A percentile compares a stretch with the other conserved stretches of the same genome.
Evolutionary conservation across 1,284 basidiomycete genomes (phyloP).

Genomic region (Leccinum subspadiceum): DNA sequence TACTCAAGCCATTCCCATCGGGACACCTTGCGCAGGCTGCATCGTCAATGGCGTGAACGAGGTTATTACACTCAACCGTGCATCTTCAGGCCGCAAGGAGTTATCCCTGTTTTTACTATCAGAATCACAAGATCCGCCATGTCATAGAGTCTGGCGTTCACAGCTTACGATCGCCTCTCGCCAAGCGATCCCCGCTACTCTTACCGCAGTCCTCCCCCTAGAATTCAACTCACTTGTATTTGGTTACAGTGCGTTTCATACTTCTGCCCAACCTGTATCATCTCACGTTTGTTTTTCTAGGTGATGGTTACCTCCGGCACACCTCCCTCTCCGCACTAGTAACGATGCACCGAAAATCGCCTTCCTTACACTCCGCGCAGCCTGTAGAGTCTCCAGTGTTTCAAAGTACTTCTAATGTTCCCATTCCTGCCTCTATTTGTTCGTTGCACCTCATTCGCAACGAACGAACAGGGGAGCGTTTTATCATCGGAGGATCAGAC

Average conservation of each 20-base stretch:
- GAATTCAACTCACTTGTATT: slow-evolving; percentile 55
- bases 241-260: slow-evolving; percentile 54
- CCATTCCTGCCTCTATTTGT: slow-evolving; percentile 49
- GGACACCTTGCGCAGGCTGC: slow-evolving; percentile 2
- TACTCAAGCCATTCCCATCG: slow-evolving; percentile 11
- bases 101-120: slow-evolving; percentile 15
- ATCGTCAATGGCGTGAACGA: slow-evolving; percentile 12
- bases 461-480: slow-evolving; percentile 52
- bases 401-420: slow-evolving; percentile 40
- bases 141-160: slow-evolving; percentile 23
- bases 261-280: not conserved
- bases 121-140: slow-evolving; percentile 10
- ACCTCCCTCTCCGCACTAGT: slow-evolving; percentile 40
- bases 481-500: slow-evolving; percentile 68
- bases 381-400: slow-evolving; percentile 14
- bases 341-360: not conserved
- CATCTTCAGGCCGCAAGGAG: slow-evolving; percentile 22
- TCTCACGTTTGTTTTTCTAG: slow-evolving; percentile 38
- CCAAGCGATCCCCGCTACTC: slow-evolving; percentile 7
- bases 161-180: not conserved
- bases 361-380: slow-evolving; percentile 1
- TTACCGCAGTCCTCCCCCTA: slow-evolving; percentile 54
- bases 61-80: slow-evolving; percentile 20
- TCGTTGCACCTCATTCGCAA: slow-evolving; percentile 56
- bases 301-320: slow-evolving; percentile 53